Evolutionary conservation across 495 filamentous ascomycete genomes (phyloP).

Genomic region (Lophiostoma macrostomum): DNA sequence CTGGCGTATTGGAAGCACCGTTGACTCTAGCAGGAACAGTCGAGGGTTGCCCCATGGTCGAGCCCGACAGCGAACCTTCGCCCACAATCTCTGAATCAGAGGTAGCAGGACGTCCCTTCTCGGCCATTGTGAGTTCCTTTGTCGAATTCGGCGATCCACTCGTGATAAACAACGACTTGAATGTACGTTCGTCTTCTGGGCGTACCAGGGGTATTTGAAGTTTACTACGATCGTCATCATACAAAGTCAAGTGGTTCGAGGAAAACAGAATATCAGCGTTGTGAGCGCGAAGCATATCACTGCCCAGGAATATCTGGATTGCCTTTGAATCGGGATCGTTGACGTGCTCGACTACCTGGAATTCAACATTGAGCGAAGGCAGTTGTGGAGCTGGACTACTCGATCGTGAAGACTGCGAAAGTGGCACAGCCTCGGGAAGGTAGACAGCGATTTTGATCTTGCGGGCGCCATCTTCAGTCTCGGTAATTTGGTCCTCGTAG

Average conservation of each 20-base stretch:
- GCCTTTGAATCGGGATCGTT: slow-evolving; percentile 48
- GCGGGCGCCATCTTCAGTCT: slow-evolving; percentile 57
- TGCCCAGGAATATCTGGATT: slow-evolving; percentile 81
- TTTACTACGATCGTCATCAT: slow-evolving; percentile 82
- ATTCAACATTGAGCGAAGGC: slow-evolving; percentile 72
- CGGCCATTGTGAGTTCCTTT: background rate
- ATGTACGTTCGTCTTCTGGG: slow-evolving; percentile 80
- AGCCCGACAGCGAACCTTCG: background rate
- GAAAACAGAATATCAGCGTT: slow-evolving; percentile 92
- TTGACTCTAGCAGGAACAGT: background rate
- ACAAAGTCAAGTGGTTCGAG: slow-evolving; percentile 79
- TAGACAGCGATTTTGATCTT: slow-evolving; percentile 77
- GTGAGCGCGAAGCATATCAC: slow-evolving; percentile 79
- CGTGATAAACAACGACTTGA: slow-evolving; percentile 69
- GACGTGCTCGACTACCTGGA: slow-evolving; percentile 63
- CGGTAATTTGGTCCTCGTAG: slow-evolving; percentile 62
- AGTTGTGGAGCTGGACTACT: slow-evolving; percentile 74
- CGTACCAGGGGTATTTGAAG: slow-evolving; percentile 89
- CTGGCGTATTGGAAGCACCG: slow-evolving; percentile 3
- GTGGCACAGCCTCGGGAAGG: slow-evolving; percentile 83
- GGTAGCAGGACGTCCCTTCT: background rate
- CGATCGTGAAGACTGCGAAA: slow-evolving; percentile 68
- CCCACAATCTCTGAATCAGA: background rate
- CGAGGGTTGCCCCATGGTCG: background rate
- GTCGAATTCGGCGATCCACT: slow-evolving; percentile 34